Base-by-base conservation (phyloP, 192 early-diverging fungal species). In the Coemansia sp. region DNA sequence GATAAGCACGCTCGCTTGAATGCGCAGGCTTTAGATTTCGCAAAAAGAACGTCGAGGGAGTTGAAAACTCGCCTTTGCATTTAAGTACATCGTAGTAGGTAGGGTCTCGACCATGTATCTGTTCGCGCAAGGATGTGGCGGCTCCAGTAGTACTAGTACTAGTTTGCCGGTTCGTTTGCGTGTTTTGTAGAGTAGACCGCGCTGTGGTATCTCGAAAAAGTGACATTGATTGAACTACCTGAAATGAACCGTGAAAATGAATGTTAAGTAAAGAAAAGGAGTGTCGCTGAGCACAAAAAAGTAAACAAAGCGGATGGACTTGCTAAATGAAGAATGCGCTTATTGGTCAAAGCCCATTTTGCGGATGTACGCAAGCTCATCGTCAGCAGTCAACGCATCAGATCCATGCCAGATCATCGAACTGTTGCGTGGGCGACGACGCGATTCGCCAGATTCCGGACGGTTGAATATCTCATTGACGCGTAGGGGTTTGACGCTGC, bases 341-440 rank as follows among this genome's bases (percentile, higher is more conserved):
- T 66, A 74, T 54, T 23, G 28, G 10, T 79, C 77, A 56, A 72
- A 83, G 22, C 82, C 82, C 82, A 83, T 83, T 5, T 65, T 28
- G 41, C 76, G 76, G 25, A 78, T 74, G 54, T 83, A 83, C 25
- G 67, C 71, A 16, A 76, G 59, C 61, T 79, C 76, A 4, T 83
- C 82, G 4, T 74, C 73, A 0, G 69, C 57, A 9, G 73, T 76
- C 54, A 83, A 56, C 23, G 68, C 72, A 63, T 83, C 82, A 1
- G 60, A 41, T n/a, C 70, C 73, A 27, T 67, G 59, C 82, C 82
- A 83, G 54, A 79, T 83, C 69, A 78, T 78, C 34, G 82, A 79
- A 53, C 76, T 79, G 38, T 77, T 74, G 22, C 81, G 67, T 6
- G 75, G 74, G 52, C 70, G 67, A 2, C 82, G 62, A 10, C 73